phyloP scores from a whole-genome alignment of 2,329 filamentous ascomycete genomes.

The Penicillium decumbens region DNA sequence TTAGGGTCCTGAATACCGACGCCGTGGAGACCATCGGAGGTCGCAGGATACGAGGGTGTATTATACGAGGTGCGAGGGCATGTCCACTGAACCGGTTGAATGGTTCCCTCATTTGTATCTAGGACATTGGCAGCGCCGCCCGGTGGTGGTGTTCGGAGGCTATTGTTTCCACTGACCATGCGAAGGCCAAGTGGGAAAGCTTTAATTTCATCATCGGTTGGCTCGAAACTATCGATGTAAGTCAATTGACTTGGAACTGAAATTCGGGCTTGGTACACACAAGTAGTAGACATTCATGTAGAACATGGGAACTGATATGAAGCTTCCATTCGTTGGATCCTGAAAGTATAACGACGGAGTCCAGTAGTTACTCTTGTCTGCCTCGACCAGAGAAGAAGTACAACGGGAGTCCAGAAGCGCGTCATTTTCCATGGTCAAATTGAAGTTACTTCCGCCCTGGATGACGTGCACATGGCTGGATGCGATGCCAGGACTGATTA shows the following conservation, averaged over 20 bases:
- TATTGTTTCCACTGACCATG: constrained; percentile 62
- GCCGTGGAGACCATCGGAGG: constrained; percentile 13
- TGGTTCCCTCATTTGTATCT: constrained; percentile 11
- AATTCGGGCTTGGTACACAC: constrained; percentile 35
- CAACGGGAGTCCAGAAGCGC: constrained; percentile 61
- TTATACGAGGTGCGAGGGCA: constrained; percentile 10
- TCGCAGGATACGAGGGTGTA: constrained; percentile 10
- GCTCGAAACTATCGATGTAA: constrained; percentile 6
- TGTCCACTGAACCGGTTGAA: constrained; percentile 18
- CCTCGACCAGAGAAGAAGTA: constrained; percentile 64
- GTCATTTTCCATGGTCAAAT: constrained; percentile 57
- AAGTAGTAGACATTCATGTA: constrained; percentile 67
- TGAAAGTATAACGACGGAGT: constrained; percentile 67
- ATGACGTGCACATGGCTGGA: constrained; percentile 65
- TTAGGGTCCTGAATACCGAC: constrained; percentile 16
- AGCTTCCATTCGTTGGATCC: constrained; percentile 53
- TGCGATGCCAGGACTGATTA: constrained; percentile 57
- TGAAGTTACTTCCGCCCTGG: constrained; percentile 66
- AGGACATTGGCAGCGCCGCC: constrained; percentile 46
- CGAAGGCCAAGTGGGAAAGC: constrained; percentile 67
- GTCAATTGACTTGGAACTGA: constrained; percentile 8
- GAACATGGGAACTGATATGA: constrained; percentile 56
- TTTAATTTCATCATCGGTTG: constrained; percentile 60
- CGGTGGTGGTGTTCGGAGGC: constrained; percentile 33
- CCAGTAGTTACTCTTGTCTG: constrained; percentile 74